Base-by-base conservation (phyloP, 805 yeast genomes). In the Hanseniaspora pseudoguilliermondii region DNA sequence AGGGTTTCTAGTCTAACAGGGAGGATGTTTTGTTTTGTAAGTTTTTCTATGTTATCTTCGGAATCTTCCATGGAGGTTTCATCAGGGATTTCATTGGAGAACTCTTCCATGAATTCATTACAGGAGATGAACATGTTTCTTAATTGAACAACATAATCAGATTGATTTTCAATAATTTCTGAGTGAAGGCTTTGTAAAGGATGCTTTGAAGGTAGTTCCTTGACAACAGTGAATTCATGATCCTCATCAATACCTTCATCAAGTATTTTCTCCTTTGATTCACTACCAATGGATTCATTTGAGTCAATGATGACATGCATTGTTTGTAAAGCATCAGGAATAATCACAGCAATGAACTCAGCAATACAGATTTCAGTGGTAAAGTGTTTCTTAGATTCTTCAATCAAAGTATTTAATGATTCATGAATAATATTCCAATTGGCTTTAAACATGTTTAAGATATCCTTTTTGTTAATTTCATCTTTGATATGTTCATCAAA, bases 261-360 rank as follows among this genome's bases (percentile, higher is more conserved):
- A 34, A 81, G 69, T 13, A 82, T 83, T 34, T 73, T 77, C 27
- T 76, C 72, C 49, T 77, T 66, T 21, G 71, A 69, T 43, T 74
- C 76, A 44, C 73, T 71, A 29, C 88, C 90, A 59, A 84, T 84
- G 63, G 80, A 79, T 59, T 78, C 80, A 35, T 82, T 73, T 58
- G 84, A 78, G 57, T 84, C 90, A 35, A 85, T 67, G 58, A 84
- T 69, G 65, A 84, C 91, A 65, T 84, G 86, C 47, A 82, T 69
- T 1, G 79, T 73, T 54, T 78, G 77, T 60, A 85, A 70, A 35
- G 78, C 73, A 57, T 78, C 82, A 57, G 77, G 75, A 47, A 69
- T 71, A 32, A 77, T 74, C 15, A 66, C 43, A 21, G 40, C 18
- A 15, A 53, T 46, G 34, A 53, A 53, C 25, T 53, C 56, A n/a